phyloP scores from a whole-genome alignment of 257 asterid species.

The Osmanthus fragrans region DNA sequence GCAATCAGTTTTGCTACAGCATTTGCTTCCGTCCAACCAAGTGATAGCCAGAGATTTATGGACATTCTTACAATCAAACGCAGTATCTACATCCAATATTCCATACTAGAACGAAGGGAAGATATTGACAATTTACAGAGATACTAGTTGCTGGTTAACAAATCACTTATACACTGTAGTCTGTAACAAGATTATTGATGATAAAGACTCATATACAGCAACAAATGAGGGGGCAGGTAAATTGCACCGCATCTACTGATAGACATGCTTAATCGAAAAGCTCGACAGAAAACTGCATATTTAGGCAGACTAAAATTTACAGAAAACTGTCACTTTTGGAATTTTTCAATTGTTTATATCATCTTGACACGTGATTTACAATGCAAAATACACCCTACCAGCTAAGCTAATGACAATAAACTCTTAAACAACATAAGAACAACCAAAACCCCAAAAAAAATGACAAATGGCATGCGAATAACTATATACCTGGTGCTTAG shows the following conservation, averaged over 20 bases:
- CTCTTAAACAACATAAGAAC: neutral
- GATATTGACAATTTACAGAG: too few relatives aligned
- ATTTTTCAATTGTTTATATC: neutral
- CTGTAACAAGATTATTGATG: too few relatives aligned
- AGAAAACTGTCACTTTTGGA: neutral
- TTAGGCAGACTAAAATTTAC: neutral
- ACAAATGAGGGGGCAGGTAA: too few relatives aligned
- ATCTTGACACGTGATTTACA: neutral
- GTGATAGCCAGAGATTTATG: too few relatives aligned
- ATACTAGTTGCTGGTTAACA: too few relatives aligned
- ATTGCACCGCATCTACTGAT: neutral
- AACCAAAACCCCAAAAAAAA: neutral
- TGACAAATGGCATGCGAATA: neutral
- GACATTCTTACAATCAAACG: too few relatives aligned
- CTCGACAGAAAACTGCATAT: neutral
- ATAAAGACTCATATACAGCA: too few relatives aligned
- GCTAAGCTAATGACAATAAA: neutral
- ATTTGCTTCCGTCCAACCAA: too few relatives aligned
- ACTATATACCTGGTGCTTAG: conserved; percentile 39
- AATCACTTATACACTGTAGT: too few relatives aligned
- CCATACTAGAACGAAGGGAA: too few relatives aligned
- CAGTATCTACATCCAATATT: too few relatives aligned
- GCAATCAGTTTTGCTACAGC: too few relatives aligned
- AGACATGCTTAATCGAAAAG: neutral
- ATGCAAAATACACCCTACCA: neutral